Percentiles rank a stretch among this genome's conserved stretches.
These are phyloP conservation scores for Candida tunisiensis DNA, from an alignment of 1,139 yeast species.

Conservation along the genomic window DNA sequence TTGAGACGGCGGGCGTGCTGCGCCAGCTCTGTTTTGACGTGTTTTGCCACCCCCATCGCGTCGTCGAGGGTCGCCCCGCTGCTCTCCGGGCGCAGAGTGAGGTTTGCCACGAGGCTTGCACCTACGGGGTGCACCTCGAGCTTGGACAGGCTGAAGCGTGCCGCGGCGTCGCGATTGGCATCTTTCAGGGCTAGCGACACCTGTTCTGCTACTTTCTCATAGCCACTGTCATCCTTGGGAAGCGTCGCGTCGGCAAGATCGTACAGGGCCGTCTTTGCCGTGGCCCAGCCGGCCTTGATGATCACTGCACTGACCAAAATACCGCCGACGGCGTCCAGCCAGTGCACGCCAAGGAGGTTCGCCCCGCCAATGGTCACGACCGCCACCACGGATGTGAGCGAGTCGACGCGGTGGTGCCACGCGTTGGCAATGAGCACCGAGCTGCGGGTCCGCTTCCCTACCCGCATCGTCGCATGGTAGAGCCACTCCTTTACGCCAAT, in stretches of 20 bases:
- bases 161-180: too few relatives aligned
- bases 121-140: too few relatives aligned
- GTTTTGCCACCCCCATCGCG: too few relatives aligned
- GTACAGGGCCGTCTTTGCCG: constrained; percentile 48
- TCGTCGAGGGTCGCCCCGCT: too few relatives aligned
- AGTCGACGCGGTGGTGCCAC: constrained; percentile 98
- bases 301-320: constrained; percentile 66
- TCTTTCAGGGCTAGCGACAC: too few relatives aligned
- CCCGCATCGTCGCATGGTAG: constrained; percentile 61
- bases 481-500: constrained; percentile 77
- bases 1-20: too few relatives aligned
- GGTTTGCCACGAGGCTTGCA: too few relatives aligned
- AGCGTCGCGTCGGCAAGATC: constrained; percentile 54
- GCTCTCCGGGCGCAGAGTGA: too few relatives aligned
- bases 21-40: too few relatives aligned
- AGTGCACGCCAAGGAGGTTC: constrained; percentile 52
- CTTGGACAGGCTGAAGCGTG: too few relatives aligned
- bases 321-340: constrained; percentile 91
- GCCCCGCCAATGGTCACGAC: constrained; percentile 79
- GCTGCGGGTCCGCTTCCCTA: constrained; percentile 64
- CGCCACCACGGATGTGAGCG: constrained; percentile 83
- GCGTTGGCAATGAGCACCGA: constrained; percentile 92
- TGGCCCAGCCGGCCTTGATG: constrained; percentile 69
- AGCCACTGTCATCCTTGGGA: too few relatives aligned
- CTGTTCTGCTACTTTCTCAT: too few relatives aligned